These are phyloP conservation scores for Amoebophrya sp. DNA, from an alignment of 169 alveolate genomes.

Conservation along the genomic window DNA sequence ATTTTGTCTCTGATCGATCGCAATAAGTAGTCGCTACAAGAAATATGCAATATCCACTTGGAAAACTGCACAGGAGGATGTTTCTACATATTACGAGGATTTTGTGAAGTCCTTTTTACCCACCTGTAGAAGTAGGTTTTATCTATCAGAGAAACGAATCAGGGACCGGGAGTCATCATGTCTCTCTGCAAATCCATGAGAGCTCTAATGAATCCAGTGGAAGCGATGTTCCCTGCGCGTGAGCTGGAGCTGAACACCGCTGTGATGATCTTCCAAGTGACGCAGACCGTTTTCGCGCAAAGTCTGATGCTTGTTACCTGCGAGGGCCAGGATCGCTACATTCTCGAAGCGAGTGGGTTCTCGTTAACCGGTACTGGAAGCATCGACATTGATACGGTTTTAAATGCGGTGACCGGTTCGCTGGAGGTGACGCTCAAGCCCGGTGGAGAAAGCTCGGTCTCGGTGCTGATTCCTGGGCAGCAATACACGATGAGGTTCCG, in stretches of 20 bases:
- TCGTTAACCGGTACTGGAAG: neutral
- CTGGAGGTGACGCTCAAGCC: constrained; percentile 5
- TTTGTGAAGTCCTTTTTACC: too few relatives aligned
- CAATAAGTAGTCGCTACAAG: too few relatives aligned
- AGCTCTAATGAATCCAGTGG: neutral
- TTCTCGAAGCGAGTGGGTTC: neutral
- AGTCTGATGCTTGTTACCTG: neutral
- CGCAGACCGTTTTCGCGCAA: constrained; percentile 3
- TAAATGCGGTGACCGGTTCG: neutral
- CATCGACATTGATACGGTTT: neutral
- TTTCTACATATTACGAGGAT: too few relatives aligned
- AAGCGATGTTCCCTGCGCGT: neutral
- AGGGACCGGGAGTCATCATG: too few relatives aligned
- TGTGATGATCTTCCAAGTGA: neutral
- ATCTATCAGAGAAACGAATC: too few relatives aligned
- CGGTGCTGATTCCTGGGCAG: neutral
- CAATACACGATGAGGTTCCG: constrained; percentile 12
- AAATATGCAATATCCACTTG: too few relatives aligned
- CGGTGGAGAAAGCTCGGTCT: neutral
- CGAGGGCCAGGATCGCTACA: constrained; percentile 11
- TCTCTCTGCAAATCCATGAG: too few relatives aligned
- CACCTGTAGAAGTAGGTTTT: too few relatives aligned
- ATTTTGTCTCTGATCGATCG: too few relatives aligned
- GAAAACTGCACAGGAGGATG: too few relatives aligned
- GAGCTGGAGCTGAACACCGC: constrained; percentile 18